Conservation (phyloP, 176 grass and related monocot genomes). For the Musa troglodytarum region DNA sequence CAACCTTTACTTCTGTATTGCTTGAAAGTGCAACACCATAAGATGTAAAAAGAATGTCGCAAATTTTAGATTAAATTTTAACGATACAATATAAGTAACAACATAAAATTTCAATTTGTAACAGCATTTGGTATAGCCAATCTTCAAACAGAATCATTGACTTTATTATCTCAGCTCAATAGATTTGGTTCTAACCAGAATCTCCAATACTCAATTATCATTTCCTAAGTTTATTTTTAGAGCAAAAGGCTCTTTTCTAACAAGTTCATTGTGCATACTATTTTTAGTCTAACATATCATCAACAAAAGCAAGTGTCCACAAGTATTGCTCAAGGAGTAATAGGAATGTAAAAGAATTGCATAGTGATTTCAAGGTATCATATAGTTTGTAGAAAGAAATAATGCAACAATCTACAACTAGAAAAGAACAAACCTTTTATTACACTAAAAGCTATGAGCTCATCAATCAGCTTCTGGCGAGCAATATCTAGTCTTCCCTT, state of each 20-base stretch:
- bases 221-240: too few relatives aligned
- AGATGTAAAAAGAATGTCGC: background rate
- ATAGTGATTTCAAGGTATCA: background rate
- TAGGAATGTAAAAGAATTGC: background rate
- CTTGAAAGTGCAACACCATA: slow-evolving; percentile 16
- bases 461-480: slow-evolving; percentile 73
- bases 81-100: background rate
- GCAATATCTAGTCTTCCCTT: slow-evolving; percentile 77
- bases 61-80: background rate
- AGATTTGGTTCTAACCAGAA: background rate
- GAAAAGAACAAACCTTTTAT: slow-evolving; percentile 45
- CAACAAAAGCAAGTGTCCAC: background rate
- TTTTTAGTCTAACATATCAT: background rate
- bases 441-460: slow-evolving; percentile 65
- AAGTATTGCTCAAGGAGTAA: background rate
- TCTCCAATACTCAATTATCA: background rate
- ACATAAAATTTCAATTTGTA: background rate
- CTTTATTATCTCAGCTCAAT: too few relatives aligned
- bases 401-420: background rate
- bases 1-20: slow-evolving; percentile 81
- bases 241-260: background rate
- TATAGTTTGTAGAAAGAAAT: background rate
- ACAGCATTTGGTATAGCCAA: background rate
- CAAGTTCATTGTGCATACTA: background rate
- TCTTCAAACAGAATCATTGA: background rate